Base-by-base conservation (phyloP, 495 filamentous ascomycete species). In the Aspergillus cavernicola region DNA sequence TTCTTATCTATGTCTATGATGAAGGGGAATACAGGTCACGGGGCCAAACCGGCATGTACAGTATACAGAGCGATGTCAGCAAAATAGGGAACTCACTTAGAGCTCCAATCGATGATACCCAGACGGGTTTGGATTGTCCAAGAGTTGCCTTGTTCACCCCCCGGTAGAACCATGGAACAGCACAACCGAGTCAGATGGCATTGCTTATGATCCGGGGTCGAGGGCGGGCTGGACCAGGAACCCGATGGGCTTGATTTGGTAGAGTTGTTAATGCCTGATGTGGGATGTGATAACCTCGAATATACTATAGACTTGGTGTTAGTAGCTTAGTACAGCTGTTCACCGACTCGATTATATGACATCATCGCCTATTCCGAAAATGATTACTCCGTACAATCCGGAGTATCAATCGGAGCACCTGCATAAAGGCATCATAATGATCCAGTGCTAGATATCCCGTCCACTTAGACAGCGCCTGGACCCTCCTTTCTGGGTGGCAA, bases 221-320 rank as follows among this genome's bases (percentile, higher is more conserved):
- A 53, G 13, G 5, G 32, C 19, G 40, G 39, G 19, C 32, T 47
- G 44, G 44, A 10, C 43, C 53, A 55, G 53, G 53, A 50, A 55
- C 53, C 44, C 44, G 44, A 29, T 24, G 29, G 37, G 32, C 23
- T 31, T 19, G 53, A 43, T 33, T 22, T 33, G 36, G 52, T 55
- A 32, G 43, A 41, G 52, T 54, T 41, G 36, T 46, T 43, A 39
- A 46, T 39, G 51, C 19, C 32, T 23, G 16, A 36, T 37, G 12
- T 29, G 9, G 26, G n/a, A n/a, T n/a, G n/a, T n/a, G n/a, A n/a
- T n/a, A n/a, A n/a, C n/a, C 9, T 29, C 26, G 9, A 29, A 29
- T 29, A 9, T 29, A 5, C 26, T 9, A 29, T 29, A 29, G 4
- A 29, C 26, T n/a, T n/a, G n/a, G n/a, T n/a, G n/a, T n/a, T n/a